Conservation (phyloP, 768 basidiomycete species). For the Mycena kentingensis region DNA sequence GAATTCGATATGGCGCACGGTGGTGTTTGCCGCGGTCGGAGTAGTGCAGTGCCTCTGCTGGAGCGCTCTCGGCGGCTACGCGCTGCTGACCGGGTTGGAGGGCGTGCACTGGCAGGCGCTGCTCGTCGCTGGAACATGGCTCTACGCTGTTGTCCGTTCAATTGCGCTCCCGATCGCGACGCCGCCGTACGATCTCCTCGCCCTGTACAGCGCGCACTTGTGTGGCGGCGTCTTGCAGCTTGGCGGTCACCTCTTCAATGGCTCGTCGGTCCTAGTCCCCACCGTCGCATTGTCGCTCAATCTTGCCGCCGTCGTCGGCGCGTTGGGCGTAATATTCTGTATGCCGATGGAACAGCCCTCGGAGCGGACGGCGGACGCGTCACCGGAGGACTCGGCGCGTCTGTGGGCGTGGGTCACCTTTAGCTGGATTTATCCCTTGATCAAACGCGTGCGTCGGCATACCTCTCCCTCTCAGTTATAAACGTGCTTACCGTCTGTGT, state of each 20-base stretch:
- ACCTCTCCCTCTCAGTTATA: background rate
- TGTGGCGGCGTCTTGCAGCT: conserved; percentile 47
- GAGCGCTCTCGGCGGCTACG: conserved; percentile 57
- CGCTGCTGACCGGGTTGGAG: conserved; percentile 40
- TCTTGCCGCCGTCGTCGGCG: conserved; percentile 41
- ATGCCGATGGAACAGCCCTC: conserved; percentile 73
- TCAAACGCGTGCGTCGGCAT: conserved; percentile 43
- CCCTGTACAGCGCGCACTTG: conserved; percentile 56
- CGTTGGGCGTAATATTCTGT: conserved; percentile 50
- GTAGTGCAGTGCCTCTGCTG: conserved; percentile 59
- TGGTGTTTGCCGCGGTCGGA: conserved; percentile 57
- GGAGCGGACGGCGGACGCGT: conserved; percentile 53
- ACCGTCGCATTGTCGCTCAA: conserved; percentile 40
- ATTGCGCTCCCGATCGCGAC: conserved; percentile 55
- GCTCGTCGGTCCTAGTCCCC: conserved; percentile 38
- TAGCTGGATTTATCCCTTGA: conserved; percentile 66
- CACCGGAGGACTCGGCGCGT: conserved; percentile 22
- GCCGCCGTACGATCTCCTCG: conserved; percentile 63
- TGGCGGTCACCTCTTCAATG: conserved; percentile 56
- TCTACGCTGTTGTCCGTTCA: conserved; percentile 65
- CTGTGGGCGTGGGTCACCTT: conserved; percentile 3
- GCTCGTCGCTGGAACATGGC: conserved; percentile 59
- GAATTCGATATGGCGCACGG: conserved; percentile 53
- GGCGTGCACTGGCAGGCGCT: conserved; percentile 44
- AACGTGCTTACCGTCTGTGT: no score